Base-by-base conservation (phyloP, 2,329 filamentous ascomycete genomes). In the Tolypocladium amazonense region DNA sequence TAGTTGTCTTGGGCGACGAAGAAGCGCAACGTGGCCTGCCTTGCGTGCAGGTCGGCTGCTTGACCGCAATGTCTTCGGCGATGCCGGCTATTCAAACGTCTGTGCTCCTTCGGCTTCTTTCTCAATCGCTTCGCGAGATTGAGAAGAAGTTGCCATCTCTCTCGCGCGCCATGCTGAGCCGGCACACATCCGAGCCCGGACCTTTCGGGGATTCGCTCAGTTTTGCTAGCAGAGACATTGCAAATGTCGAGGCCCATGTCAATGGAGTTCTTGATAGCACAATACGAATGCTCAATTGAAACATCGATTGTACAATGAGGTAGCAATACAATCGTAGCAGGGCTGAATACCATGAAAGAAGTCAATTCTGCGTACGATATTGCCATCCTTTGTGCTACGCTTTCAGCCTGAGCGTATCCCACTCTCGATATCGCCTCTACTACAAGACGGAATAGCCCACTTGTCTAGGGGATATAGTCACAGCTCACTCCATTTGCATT, bases 71-170 rank as follows among this genome's bases (percentile, higher is more conserved):
- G 2, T 56, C 58, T 35, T 37, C 56, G 27, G 56, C 55, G 11
- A 45, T 35, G 33, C 59, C 59, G 20, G 59, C 59, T 14, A 57
- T 60, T 23, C 59, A 60, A 38, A 45, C 56, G 3, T 60, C 59
- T 11, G 37, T 60, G 9, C 55, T 60, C n/a, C 38, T 57, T 3
- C 59, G 57, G 47, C 56, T 60, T 9, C 59, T 60, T 14, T 60
- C 47, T 4, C 59, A 60, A 38, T 57, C 56, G 25, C 55, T 57
- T 12, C 56, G 59, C n/a, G 56, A 60, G 50, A 60, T 60, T 15
- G 55, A 60, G 47, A 60, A 57, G 59, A 57, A 50, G 37, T 4
- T 60, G 27, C 55, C 56, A 14, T 33, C 38, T 14, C 45, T 60
- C 37, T 33, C 55, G n/a, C 33, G 47, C 23, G 25, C 39, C 20